Conservation (phyloP, 2,329 filamentous ascomycete species). For the Sarocladiaceae sp. region DNA sequence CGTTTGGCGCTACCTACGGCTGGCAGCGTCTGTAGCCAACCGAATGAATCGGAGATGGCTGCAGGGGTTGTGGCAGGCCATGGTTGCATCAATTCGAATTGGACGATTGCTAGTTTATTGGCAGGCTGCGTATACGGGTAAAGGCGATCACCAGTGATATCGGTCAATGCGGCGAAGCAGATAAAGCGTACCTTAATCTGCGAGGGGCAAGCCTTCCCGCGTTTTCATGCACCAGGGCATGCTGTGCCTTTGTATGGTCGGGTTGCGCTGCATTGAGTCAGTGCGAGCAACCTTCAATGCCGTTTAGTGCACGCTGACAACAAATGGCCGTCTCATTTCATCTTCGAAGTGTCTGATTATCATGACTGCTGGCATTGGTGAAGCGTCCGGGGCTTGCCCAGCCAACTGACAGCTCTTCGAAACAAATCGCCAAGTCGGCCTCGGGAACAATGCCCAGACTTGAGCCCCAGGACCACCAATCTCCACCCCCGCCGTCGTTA, state of each 20-base stretch:
- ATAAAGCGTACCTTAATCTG: neutral
- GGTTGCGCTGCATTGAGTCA: neutral
- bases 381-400: too few relatives aligned
- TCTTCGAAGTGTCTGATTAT: too few relatives aligned
- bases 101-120: neutral
- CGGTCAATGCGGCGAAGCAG: too few relatives aligned
- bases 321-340: too few relatives aligned
- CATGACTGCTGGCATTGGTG: too few relatives aligned
- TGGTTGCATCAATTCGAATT: too few relatives aligned
- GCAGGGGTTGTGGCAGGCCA: neutral
- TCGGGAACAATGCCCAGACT: neutral
- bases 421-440: neutral
- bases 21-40: conserved; percentile 3
- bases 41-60: neutral
- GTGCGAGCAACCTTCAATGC: too few relatives aligned
- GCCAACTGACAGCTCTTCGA: neutral
- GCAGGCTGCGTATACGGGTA: neutral
- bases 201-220: too few relatives aligned
- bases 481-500: neutral
- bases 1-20: neutral
- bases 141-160: neutral
- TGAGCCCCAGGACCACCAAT: neutral
- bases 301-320: too few relatives aligned
- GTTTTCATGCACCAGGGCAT: neutral
- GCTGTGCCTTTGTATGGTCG: neutral